These are phyloP conservation scores for Annulohypoxylon stygium DNA, from an alignment of 495 filamentous ascomycete species.

Conservation along the genomic window DNA sequence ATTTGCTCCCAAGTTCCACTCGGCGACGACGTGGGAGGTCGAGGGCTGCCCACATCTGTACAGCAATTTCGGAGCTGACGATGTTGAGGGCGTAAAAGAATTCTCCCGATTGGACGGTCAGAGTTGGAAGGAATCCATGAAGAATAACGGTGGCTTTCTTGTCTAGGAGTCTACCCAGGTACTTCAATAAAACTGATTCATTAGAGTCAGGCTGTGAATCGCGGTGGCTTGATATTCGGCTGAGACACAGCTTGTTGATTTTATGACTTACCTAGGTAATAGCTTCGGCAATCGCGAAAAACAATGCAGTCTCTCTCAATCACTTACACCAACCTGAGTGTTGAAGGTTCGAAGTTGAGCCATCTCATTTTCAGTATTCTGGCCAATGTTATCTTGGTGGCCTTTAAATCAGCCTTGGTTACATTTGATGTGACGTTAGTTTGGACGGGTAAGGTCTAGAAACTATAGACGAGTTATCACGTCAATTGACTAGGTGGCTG, in stretches of 20 bases:
- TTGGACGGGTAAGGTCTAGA: too few species aligned
- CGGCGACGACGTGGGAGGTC: slow-evolving; percentile 60
- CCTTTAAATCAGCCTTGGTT: too few species aligned
- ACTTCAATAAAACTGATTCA: not conserved
- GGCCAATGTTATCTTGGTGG: too few species aligned
- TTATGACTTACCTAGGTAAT: not conserved
- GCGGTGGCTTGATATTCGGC: not conserved
- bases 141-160: slow-evolving; percentile 43
- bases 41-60: slow-evolving; percentile 63
- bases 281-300: not conserved
- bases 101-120: slow-evolving; percentile 52
- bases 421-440: too few species aligned
- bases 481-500: too few species aligned
- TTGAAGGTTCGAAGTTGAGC: not conserved
- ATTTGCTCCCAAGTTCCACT: slow-evolving; percentile 53
- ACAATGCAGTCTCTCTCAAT: not conserved
- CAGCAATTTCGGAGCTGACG: slow-evolving; percentile 60
- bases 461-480: too few species aligned
- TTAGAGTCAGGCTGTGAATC: not conserved
- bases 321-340: not conserved
- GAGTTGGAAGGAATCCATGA: slow-evolving; percentile 55
- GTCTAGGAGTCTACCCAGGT: not conserved
- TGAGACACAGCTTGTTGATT: not conserved
- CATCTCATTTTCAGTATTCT: not conserved
- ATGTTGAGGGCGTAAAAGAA: slow-evolving; percentile 51